These are phyloP conservation scores for Singerocomus inundabilis DNA, from an alignment of 1,284 basidiomycete species.

Conservation along the genomic window DNA sequence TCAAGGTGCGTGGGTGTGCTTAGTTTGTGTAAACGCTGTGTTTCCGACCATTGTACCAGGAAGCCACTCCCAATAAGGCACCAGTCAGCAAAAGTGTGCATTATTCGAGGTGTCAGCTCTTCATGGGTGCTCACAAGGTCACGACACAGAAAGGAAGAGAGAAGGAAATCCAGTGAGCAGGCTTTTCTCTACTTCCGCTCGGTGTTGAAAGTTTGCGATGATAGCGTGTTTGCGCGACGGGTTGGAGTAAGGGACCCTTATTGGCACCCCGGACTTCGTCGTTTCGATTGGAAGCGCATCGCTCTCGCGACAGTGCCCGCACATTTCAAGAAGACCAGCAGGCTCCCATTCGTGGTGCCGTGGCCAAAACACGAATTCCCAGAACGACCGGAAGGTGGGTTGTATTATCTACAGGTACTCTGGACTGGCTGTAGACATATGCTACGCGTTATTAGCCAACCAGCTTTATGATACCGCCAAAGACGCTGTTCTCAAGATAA, in stretches of 20 bases:
- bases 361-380: conserved; percentile 61
- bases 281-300: conserved; percentile 65
- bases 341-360: conserved; percentile 49
- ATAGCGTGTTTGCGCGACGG: conserved; percentile 73
- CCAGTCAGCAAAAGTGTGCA: conserved; percentile 53
- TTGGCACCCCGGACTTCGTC: conserved; percentile 51
- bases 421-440: conserved; percentile 11
- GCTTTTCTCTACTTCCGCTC: conserved; percentile 47
- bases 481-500: conserved; percentile 59
- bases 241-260: conserved; percentile 55
- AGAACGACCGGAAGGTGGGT: conserved; percentile 49
- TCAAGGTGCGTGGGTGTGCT: conserved; percentile 39
- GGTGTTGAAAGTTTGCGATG: conserved; percentile 1
- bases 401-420: not conserved
- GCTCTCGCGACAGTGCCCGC: conserved; percentile 62
- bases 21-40: not conserved
- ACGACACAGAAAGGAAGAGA: conserved; percentile 39
- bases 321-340: conserved; percentile 45
- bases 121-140: conserved; percentile 57
- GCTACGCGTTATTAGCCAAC: conserved; percentile 38
- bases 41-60: conserved; percentile 12
- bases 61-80: conserved; percentile 32
- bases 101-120: conserved; percentile 76
- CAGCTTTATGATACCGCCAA: conserved; percentile 55
- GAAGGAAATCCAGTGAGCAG: conserved; percentile 43